phyloP scores from a whole-genome alignment of 805 yeast species.

The Teunomyces kruisii region DNA sequence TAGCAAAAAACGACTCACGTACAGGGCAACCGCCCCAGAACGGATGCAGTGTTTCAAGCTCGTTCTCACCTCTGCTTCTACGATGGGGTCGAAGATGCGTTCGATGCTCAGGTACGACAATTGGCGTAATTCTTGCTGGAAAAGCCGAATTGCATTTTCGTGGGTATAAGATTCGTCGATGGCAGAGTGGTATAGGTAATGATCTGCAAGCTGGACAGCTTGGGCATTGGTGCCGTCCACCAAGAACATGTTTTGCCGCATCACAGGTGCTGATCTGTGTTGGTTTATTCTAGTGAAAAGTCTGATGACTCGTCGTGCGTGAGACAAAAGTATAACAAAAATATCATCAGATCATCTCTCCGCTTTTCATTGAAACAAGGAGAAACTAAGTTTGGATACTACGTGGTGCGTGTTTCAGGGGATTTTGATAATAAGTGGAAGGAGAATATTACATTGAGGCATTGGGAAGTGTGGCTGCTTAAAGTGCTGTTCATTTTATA shows the following conservation, averaged over 20 bases:
- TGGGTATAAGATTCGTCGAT: constrained; percentile 20
- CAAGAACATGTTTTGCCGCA: background rate
- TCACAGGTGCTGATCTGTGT: too few species aligned
- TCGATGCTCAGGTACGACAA: background rate
- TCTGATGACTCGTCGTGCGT: background rate
- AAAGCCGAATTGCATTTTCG: constrained; percentile 17
- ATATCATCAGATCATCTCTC: too few species aligned
- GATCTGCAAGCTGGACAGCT: constrained; percentile 11
- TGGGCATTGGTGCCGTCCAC: background rate
- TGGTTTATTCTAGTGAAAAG: background rate
- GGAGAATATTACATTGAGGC: too few species aligned
- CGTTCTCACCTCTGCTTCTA: background rate
- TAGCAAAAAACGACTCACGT: background rate
- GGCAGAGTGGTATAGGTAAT: constrained; percentile 17
- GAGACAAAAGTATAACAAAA: too few species aligned
- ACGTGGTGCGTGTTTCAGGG: too few species aligned
- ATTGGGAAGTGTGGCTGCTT: too few species aligned
- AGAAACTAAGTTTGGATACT: too few species aligned
- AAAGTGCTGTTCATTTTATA: too few species aligned
- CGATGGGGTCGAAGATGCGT: background rate
- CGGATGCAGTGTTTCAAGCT: background rate
- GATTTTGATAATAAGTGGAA: too few species aligned
- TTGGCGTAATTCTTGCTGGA: constrained; percentile 12
- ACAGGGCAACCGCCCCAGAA: background rate
- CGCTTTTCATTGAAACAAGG: too few species aligned